These are phyloP conservation scores for Cladosporium sphaerospermum DNA, from an alignment of 2,329 filamentous ascomycete genomes.

Conservation along the genomic window DNA sequence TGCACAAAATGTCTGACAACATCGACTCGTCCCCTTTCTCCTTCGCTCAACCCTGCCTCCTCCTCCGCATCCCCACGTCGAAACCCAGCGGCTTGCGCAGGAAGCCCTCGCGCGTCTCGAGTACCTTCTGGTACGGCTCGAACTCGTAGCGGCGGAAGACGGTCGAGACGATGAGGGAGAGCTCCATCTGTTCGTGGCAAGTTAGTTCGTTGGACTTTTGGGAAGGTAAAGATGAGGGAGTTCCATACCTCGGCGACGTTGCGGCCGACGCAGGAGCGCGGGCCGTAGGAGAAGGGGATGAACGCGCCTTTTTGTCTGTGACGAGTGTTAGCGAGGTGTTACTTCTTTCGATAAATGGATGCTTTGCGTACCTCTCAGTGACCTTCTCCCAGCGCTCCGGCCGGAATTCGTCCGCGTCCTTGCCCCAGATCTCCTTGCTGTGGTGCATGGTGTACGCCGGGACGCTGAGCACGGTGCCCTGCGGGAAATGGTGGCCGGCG, in stretches of 20 bases:
- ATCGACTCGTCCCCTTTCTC: background rate
- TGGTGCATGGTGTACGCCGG: constrained; percentile 39
- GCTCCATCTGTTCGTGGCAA: constrained; percentile 29
- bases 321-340: background rate
- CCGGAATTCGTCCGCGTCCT: constrained; percentile 35
- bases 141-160: constrained; percentile 32
- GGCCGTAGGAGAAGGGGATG: constrained; percentile 38
- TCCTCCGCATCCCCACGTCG: constrained; percentile 10
- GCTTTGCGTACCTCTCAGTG: constrained; percentile 20
- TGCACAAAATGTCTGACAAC: too few species aligned
- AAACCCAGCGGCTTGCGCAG: constrained; percentile 26
- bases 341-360: background rate
- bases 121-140: constrained; percentile 28
- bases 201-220: background rate
- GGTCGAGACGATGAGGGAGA: constrained; percentile 34
- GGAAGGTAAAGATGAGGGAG: background rate
- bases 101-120: constrained; percentile 32
- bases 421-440: constrained; percentile 36
- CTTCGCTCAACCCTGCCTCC: background rate
- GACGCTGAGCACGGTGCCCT: constrained; percentile 34
- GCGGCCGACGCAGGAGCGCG: constrained; percentile 38
- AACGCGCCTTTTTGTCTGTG: constrained; percentile 32
- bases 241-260: constrained; percentile 33
- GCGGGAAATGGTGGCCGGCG: constrained; percentile 61
- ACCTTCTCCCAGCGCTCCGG: constrained; percentile 38